Conservation (phyloP, 352 stramenopile species). For the Globisporangium nunn region DNA sequence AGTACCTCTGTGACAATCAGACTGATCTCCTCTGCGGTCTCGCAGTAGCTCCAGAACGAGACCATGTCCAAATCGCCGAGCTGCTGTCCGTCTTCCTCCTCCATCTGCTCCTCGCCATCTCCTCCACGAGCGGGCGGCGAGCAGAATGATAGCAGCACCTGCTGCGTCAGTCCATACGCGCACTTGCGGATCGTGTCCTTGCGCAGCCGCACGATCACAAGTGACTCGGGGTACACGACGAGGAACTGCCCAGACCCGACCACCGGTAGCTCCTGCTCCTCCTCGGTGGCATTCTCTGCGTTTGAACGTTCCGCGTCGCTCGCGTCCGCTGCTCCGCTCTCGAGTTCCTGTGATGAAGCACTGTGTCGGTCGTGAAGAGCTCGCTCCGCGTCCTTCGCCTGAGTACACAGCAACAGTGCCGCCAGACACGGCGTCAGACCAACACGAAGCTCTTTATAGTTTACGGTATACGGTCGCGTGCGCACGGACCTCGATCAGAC, state of each 20-base stretch:
- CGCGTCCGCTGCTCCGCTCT: background rate
- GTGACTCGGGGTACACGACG: conserved; percentile 67
- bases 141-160: conserved; percentile 50
- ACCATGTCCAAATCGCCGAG: conserved; percentile 16
- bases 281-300: background rate
- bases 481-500: conserved; percentile 59
- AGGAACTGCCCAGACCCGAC: conserved; percentile 73
- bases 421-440: background rate
- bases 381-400: conserved; percentile 54
- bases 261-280: conserved; percentile 14
- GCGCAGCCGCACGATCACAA: conserved; percentile 68
- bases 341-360: background rate
- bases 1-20: conserved; percentile 64
- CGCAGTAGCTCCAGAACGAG: conserved; percentile 83
- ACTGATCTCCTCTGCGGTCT: conserved; percentile 79
- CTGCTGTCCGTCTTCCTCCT: background rate
- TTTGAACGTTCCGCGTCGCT: background rate
- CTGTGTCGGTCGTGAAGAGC: conserved; percentile 2
- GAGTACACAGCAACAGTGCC: too few species aligned
- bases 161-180: conserved; percentile 73
- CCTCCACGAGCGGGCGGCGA: background rate
- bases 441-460: background rate
- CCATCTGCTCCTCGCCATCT: background rate
- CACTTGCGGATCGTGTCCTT: conserved; percentile 69
- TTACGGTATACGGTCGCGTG: too few species aligned